These are phyloP conservation scores for Viola odorata DNA, from an alignment of 345 rosid species.

Conservation along the genomic window DNA sequence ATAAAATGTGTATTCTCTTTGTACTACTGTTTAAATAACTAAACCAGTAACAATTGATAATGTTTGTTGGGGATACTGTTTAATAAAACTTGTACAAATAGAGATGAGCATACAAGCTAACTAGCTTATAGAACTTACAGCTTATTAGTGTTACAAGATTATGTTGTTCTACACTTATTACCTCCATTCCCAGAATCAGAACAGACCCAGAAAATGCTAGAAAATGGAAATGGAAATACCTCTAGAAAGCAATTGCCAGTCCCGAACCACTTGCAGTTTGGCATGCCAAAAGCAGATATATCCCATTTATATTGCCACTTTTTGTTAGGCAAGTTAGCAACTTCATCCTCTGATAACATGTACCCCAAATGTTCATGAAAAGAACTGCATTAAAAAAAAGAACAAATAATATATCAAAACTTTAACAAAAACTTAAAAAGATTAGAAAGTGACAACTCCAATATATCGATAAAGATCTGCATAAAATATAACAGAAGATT, in stretches of 20 bases:
- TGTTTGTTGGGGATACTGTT: not conserved
- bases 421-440: not conserved
- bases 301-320: constrained; percentile 74
- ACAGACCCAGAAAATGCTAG: not conserved
- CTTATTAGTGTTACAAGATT: not conserved
- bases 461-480: not conserved
- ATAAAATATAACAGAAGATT: not conserved
- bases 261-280: constrained; percentile 74
- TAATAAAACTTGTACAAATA: not conserved
- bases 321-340: constrained; percentile 41
- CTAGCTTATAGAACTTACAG: not conserved
- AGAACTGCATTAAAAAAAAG: constrained; percentile 44
- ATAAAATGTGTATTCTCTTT: not conserved
- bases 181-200: not conserved
- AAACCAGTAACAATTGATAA: not conserved
- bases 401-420: not conserved
- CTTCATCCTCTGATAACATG: constrained; percentile 52
- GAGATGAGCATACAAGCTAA: not conserved
- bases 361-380: constrained; percentile 54
- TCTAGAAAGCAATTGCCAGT: constrained; percentile 53
- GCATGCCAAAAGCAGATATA: constrained; percentile 51
- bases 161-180: not conserved
- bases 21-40: not conserved
- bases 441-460: not conserved
- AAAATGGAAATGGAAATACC: constrained; percentile 28